Evolutionary conservation across 2,329 filamentous ascomycete species (phyloP).

Genomic region (Dactylellina haptotyla): DNA sequence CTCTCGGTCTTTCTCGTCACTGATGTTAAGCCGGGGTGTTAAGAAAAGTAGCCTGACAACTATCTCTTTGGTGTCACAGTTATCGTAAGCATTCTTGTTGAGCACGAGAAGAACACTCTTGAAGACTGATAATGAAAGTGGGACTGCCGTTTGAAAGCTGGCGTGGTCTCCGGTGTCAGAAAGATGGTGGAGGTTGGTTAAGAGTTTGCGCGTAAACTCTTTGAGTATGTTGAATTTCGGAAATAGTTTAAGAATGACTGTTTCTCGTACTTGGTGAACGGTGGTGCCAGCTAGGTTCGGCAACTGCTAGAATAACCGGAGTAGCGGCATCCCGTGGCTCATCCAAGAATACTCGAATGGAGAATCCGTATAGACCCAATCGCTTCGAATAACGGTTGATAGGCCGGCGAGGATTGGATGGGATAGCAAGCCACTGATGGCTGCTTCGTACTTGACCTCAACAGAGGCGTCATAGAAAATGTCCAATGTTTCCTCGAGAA

Average conservation of each 20-base stretch:
- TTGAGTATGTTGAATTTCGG: not conserved
- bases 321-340: slow-evolving; percentile 10
- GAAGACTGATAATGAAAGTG: not conserved
- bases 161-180: not conserved
- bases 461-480: slow-evolving; percentile 7
- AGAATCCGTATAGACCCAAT: slow-evolving; percentile 13
- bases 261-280: not conserved
- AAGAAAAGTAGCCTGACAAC: slow-evolving; percentile 8
- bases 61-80: not conserved
- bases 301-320: slow-evolving; percentile 12
- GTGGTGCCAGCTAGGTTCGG: slow-evolving; percentile 3
- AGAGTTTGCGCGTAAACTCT: slow-evolving; percentile 6
- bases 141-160: slow-evolving; percentile 1
- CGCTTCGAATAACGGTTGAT: not conserved
- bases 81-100: not conserved
- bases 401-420: not conserved
- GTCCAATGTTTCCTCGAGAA: not conserved
- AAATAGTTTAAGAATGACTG: slow-evolving; percentile 6
- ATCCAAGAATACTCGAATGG: slow-evolving; percentile 11
- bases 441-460: not conserved
- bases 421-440: not conserved
- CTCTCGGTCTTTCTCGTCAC: slow-evolving; percentile 5
- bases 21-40: not conserved
- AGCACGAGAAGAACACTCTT: not conserved
- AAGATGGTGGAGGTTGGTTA: not conserved